phyloP scores from a whole-genome alignment of 2,329 filamentous ascomycete species.

The Fulvia fulva region DNA sequence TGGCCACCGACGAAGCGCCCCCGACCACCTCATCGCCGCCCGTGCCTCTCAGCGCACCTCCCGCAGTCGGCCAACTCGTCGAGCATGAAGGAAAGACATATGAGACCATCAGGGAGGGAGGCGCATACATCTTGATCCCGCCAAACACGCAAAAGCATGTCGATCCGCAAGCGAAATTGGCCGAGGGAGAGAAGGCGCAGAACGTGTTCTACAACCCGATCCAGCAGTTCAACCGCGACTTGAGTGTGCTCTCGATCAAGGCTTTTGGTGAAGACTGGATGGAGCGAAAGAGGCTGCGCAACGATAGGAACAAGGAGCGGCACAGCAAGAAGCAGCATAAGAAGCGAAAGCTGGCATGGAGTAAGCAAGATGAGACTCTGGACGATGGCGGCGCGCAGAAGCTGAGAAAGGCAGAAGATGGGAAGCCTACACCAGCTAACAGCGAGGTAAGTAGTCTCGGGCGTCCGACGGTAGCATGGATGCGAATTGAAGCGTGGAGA shows the following conservation, averaged over 20 bases:
- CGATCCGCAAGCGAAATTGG: constrained; percentile 43
- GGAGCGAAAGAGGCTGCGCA: constrained; percentile 22
- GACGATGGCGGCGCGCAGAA: constrained; percentile 7
- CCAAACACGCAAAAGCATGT: constrained; percentile 46
- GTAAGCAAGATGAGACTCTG: constrained; percentile 29
- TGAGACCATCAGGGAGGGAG: constrained; percentile 61
- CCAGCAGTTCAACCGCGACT: constrained; percentile 95
- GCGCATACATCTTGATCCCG: constrained; percentile 64
- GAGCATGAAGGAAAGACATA: constrained; percentile 33
- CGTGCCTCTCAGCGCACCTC: constrained; percentile 22
- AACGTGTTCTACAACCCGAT: constrained; percentile 96
- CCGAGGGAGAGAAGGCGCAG: constrained; percentile 22
- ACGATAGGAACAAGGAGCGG: constrained; percentile 34
- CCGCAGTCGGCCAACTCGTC: constrained; percentile 30
- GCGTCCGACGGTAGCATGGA: too few species aligned
- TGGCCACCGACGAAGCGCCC: neutral
- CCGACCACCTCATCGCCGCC: neutral
- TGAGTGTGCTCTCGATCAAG: constrained; percentile 88
- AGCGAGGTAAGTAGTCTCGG: too few species aligned
- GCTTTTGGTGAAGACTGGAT: constrained; percentile 69
- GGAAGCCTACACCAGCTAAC: neutral
- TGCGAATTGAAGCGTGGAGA: too few species aligned
- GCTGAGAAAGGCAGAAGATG: constrained; percentile 13
- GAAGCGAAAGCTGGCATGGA: constrained; percentile 25
- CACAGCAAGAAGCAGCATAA: constrained; percentile 28